Percentiles rank a stretch among this genome's conserved stretches.
Evolutionary conservation across 1,284 basidiomycete species (phyloP).

Genomic region (Fomitopsis pinicola): DNA sequence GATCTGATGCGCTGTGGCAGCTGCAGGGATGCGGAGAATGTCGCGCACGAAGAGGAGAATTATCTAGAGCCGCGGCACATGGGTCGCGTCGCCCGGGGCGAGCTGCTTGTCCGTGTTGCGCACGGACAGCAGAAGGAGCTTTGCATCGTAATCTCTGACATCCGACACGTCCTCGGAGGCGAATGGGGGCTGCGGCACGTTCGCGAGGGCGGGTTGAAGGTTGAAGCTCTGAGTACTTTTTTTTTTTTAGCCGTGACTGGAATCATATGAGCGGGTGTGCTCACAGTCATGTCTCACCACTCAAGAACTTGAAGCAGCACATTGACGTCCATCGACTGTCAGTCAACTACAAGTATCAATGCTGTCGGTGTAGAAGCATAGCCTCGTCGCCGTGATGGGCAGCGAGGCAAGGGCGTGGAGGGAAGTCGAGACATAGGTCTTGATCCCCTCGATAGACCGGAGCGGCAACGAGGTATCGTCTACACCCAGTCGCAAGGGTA

Average conservation of each 20-base stretch:
- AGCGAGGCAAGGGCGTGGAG: slow-evolving; percentile 4
- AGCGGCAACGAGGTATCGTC: slow-evolving; percentile 8
- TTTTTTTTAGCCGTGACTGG: too few species aligned
- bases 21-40: slow-evolving; percentile 24
- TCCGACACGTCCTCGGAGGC: slow-evolving; percentile 1
- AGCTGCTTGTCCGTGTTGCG: slow-evolving; percentile 87
- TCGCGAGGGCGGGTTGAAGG: slow-evolving; percentile 50
- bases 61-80: slow-evolving; percentile 78
- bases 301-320: too few species aligned
- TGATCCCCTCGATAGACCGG: slow-evolving; percentile 7
- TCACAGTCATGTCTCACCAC: too few species aligned
- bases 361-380: slow-evolving; percentile 11
- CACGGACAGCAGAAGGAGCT: slow-evolving; percentile 80
- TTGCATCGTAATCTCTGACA: slow-evolving; percentile 59
- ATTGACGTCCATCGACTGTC: background rate
- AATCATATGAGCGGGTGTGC: too few species aligned
- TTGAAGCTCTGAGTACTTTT: too few species aligned
- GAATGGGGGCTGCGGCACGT: slow-evolving; percentile 32
- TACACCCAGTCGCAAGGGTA: slow-evolving; percentile 4
- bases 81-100: slow-evolving; percentile 69
- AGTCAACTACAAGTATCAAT: slow-evolving; percentile 8
- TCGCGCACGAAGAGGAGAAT: slow-evolving; percentile 65
- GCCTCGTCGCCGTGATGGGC: slow-evolving; percentile 4
- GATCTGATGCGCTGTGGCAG: background rate
- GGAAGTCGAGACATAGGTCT: slow-evolving; percentile 9